Base-by-base conservation (phyloP, 2,329 filamentous ascomycete genomes). In the Paecilomyces formosus region DNA sequence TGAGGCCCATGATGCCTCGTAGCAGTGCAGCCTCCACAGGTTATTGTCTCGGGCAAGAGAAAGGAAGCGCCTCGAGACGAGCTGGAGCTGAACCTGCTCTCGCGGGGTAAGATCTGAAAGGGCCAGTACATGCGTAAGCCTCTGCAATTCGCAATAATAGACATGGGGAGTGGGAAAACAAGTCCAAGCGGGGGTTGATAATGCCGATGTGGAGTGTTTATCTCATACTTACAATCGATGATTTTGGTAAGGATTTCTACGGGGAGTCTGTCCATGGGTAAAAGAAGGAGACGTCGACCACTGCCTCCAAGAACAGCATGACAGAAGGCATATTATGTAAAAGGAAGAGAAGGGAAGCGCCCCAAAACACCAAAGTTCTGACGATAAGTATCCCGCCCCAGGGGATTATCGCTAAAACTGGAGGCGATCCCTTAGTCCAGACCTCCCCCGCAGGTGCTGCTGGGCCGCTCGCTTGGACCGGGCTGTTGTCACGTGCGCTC, bases 11-110 rank as follows among this genome's bases (percentile, higher is more conserved):
- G 90, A 93, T 59, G 85, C 78, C 35, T 86, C 80, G 70, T 94
- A 90, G 71, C 88, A 92, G 68, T 87, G 81, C 2, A 81, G 76
- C 61, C 88, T 88, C 92, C 92, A 97, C 35, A 93, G 78, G 45
- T 80, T 82, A 65, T 88, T 83, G 69, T 96, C 90, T 58, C 90
- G 86, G 45, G 85, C 87, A 50, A 94, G 78, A 30, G 78, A 73
- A 28, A 87, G 81, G 59, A 93, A 83, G 52, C 79, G 81, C 62
- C 80, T 84, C 26, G 85, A 93, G 12, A 90, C 84, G 21, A 83
- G 80, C 73, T 92, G 90, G 33, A 93, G 77, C 57, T 74, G 80
- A 58, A 88, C 83, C 60, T 92, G 81, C 62, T 91, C 84, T 50
- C 70, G 67, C 15, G 85, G 81, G n/a, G 84, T 79, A 62, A 92